Conservation (phyloP, 2,329 filamentous ascomycete species). For the Aaosphaeria arxii region DNA sequence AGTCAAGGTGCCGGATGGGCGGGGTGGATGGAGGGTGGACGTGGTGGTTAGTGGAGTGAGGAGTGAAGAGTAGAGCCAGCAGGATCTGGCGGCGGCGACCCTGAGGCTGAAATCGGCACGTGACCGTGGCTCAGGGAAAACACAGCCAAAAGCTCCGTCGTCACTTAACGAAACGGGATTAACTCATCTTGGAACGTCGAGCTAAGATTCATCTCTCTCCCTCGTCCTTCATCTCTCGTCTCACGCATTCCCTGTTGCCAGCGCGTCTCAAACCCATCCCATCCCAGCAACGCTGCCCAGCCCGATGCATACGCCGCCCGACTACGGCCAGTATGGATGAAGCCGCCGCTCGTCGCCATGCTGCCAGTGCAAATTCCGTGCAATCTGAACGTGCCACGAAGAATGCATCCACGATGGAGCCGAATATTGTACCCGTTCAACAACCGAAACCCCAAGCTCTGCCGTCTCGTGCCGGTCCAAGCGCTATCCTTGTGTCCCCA, state of each 20-base stretch:
- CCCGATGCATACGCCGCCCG: constrained; percentile 5
- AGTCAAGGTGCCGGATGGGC: constrained; percentile 1
- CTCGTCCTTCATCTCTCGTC: no score
- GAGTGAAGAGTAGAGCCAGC: constrained; percentile 4
- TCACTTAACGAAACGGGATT: no score
- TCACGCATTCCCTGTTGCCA: no score
- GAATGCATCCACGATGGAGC: constrained; percentile 1
- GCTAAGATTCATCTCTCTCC: no score
- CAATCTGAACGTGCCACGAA: constrained; percentile 8
- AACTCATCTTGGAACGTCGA: no score
- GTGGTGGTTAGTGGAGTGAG: constrained; percentile 10
- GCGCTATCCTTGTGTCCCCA: constrained; percentile 83
- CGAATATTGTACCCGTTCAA: constrained; percentile 49
- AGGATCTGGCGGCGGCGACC: no score
- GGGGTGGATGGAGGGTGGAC: neutral
- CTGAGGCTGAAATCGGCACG: no score
- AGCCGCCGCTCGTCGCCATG: constrained; percentile 4
- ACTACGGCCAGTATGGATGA: constrained; percentile 31
- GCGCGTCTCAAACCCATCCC: no score
- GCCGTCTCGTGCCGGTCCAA: constrained; percentile 62
- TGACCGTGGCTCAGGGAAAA: no score
- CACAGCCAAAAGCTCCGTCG: no score
- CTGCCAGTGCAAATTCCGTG: constrained; percentile 14
- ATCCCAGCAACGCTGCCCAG: neutral
- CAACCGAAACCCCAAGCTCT: constrained; percentile 90